These are phyloP conservation scores for Carallia pectinifolia DNA, from an alignment of 345 rosid species.

Conservation along the genomic window DNA sequence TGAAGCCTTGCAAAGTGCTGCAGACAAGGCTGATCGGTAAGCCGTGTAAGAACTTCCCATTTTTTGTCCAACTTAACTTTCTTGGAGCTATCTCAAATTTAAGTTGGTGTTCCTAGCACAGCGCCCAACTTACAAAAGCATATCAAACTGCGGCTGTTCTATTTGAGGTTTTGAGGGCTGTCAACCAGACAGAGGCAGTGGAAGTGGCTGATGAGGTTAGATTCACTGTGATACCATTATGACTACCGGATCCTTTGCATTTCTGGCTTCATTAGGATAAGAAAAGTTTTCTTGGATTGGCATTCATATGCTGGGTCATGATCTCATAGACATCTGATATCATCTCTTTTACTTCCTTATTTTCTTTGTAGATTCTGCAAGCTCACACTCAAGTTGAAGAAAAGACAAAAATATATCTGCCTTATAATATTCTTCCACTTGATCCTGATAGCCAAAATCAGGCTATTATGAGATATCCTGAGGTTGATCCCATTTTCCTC, in stretches of 20 bases:
- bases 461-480: conserved; percentile 96
- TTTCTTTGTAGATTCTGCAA: conserved; percentile 64
- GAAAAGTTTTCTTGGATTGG: not conserved
- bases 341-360: not conserved
- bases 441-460: conserved; percentile 99
- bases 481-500: conserved; percentile 45
- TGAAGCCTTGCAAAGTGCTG: conserved; percentile 81
- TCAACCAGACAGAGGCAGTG: conserved; percentile 83
- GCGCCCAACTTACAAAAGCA: conserved; percentile 95
- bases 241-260: conserved; percentile 16
- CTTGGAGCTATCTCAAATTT: conserved; percentile 1
- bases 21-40: conserved; percentile 94
- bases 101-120: conserved; percentile 16
- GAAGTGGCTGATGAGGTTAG: conserved; percentile 84
- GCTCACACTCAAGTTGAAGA: conserved; percentile 90
- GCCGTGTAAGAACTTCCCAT: conserved; percentile 16
- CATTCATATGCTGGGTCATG: not conserved
- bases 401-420: conserved; percentile 84
- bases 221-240: not conserved
- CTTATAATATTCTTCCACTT: conserved; percentile 93
- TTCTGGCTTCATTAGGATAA: not conserved
- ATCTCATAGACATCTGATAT: not conserved
- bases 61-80: not conserved
- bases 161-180: conserved; percentile 97
- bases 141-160: conserved; percentile 99